phyloP scores from a whole-genome alignment of 768 basidiomycete species.

The Rhizopogon vinicolor region DNA sequence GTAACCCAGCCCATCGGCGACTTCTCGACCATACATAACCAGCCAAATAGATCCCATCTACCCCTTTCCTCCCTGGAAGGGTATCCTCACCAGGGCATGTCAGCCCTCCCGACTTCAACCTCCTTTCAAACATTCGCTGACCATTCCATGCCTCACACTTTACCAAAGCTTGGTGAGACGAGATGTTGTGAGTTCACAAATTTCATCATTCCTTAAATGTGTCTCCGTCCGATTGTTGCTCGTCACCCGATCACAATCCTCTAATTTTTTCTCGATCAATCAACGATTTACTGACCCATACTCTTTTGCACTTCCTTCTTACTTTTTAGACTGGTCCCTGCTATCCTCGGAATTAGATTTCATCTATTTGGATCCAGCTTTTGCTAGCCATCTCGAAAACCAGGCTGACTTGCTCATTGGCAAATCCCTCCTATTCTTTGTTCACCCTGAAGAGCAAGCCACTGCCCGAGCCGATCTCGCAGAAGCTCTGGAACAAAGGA shows the following conservation, averaged over 20 bases:
- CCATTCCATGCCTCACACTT: slow-evolving; percentile 31
- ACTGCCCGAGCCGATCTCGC: slow-evolving; percentile 73
- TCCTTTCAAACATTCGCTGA: slow-evolving; percentile 23
- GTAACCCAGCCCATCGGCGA: slow-evolving; percentile 20
- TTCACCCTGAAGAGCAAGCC: slow-evolving; percentile 80
- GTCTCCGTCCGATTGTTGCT: slow-evolving; percentile 6
- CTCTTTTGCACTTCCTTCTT: neutral
- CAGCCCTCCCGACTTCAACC: slow-evolving; percentile 21
- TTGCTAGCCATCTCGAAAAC: slow-evolving; percentile 64
- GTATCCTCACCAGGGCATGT: slow-evolving; percentile 28
- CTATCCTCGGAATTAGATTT: slow-evolving; percentile 73
- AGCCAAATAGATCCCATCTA: slow-evolving; percentile 28
- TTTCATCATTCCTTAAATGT: slow-evolving; percentile 11
- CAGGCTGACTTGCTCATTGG: slow-evolving; percentile 69
- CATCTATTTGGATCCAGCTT: slow-evolving; percentile 81
- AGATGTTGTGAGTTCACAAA: slow-evolving; percentile 63
- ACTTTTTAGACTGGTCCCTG: slow-evolving; percentile 68
- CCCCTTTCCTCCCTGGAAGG: slow-evolving; percentile 34
- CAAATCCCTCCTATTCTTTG: slow-evolving; percentile 67
- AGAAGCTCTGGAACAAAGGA: slow-evolving; percentile 67
- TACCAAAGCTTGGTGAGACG: slow-evolving; percentile 64
- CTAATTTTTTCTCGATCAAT: slow-evolving; percentile 4
- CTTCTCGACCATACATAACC: slow-evolving; percentile 27
- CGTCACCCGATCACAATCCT: slow-evolving; percentile 19
- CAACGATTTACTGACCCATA: slow-evolving; percentile 16